Conservation (phyloP, 1,284 basidiomycete genomes). For the Lentinula novae-zelandiae region DNA sequence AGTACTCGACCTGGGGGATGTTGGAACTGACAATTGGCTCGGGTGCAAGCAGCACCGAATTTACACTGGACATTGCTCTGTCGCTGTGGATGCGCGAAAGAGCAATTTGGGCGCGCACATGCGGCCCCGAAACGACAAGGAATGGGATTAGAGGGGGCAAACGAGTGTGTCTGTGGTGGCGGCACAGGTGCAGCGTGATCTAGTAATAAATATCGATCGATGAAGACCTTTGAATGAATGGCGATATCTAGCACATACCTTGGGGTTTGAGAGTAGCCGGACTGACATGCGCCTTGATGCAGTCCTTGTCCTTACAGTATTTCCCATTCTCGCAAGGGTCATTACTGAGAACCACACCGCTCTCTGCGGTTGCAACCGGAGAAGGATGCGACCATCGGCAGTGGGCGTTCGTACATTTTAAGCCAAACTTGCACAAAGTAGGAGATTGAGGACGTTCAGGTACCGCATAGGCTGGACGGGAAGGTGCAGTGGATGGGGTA, state of each 20-base stretch:
- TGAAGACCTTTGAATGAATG: neutral
- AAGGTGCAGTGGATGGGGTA: slow-evolving; percentile 23
- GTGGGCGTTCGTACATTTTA: slow-evolving; percentile 84
- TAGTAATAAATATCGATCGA: neutral
- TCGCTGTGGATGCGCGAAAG: slow-evolving; percentile 60
- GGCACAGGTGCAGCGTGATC: slow-evolving; percentile 8
- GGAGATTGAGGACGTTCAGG: slow-evolving; percentile 81
- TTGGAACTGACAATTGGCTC: slow-evolving; percentile 69
- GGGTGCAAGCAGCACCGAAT: slow-evolving; percentile 76
- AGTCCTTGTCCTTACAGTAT: slow-evolving; percentile 87
- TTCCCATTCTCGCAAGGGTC: slow-evolving; percentile 85
- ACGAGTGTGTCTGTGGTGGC: slow-evolving; percentile 19
- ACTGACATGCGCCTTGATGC: slow-evolving; percentile 84
- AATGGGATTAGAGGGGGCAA: slow-evolving; percentile 33
- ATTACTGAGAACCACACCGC: slow-evolving; percentile 89
- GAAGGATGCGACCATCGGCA: slow-evolving; percentile 91
- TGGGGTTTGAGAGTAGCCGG: slow-evolving; percentile 69
- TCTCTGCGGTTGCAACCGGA: slow-evolving; percentile 86
- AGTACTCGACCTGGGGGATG: slow-evolving; percentile 79
- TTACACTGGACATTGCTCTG: slow-evolving; percentile 55
- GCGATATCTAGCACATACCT: slow-evolving; percentile 36
- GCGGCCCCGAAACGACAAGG: slow-evolving; percentile 72
- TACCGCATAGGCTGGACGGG: slow-evolving; percentile 45
- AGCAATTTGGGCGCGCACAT: slow-evolving; percentile 73
- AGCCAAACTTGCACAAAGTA: slow-evolving; percentile 85